Evolutionary conservation across 176 grass and related monocot genomes (phyloP), one percentile per base, ranked within the genome.

Genomic region (Rhynchospora pubera): DNA sequence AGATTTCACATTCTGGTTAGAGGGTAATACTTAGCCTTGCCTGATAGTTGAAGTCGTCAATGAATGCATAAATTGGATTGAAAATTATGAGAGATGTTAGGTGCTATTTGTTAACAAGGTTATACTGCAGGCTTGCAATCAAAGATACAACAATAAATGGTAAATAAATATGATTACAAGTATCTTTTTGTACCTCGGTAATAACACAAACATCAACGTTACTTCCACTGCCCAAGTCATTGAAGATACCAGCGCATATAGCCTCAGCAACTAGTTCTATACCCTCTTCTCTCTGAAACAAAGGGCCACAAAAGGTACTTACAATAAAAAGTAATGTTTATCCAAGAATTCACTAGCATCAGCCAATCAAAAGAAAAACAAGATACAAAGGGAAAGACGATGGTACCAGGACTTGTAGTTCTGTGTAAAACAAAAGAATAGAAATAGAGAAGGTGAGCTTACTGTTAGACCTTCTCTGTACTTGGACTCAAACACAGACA

Each of bases 161-260:
- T 61, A 12, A 45, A 16, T 45, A 23, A 34, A 39, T 61, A 53
- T 50, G 7, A 39, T 75, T 21, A 52, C 26, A 34, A 34, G 32
- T 34, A 80, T 83, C 23, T 83, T 48, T 63, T 45, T 22, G 50
- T 86, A 99, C 92, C 91, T 99, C 93, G n/a, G 97, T 99, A 84
- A 99, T 97, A 56, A 97, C 92, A 52, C 92, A 97, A 66, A 97
- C 87, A 68, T 97, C 94, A 12, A 97, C 92, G 5, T 97, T 97
- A 87, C 94, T 97, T 16, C 94, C 94, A 89, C 94, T 97, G 39
- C 94, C 94, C 81, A 94, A 80, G 79, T 97, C 94, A 86, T 97
- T 94, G 81, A 97, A 97, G 68, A 97, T 97, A 73, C 94, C 94
- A 59, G 86, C 88, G 45, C 85, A 83, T 58, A 97, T 94, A 68